A percentile compares a stretch with the other conserved stretches of the same genome.
phyloP scores from a whole-genome alignment of 345 rosid species.

The Leavenworthia alabamica region DNA sequence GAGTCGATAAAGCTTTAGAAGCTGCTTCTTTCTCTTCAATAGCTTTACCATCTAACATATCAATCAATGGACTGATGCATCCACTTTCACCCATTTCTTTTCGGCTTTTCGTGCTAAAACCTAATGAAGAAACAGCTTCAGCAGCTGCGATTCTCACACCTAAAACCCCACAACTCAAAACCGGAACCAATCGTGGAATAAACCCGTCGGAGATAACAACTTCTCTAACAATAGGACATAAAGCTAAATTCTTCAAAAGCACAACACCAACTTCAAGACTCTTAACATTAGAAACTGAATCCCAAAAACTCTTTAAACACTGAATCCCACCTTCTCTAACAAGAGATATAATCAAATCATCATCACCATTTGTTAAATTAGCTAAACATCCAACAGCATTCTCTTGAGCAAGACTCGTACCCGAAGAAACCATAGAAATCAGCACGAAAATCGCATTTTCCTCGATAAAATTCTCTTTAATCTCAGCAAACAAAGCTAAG shows the following conservation, averaged over 20 bases:
- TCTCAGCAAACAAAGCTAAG: no score
- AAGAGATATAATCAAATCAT: slow-evolving; percentile 20
- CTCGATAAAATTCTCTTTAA: no score
- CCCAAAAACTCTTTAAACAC: slow-evolving; percentile 74
- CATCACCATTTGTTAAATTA: slow-evolving; percentile 52
- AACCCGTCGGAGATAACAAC: slow-evolving; percentile 60
- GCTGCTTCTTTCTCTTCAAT: slow-evolving; percentile 83
- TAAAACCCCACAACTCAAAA: slow-evolving; percentile 55
- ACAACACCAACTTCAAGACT: slow-evolving; percentile 61
- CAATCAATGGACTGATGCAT: slow-evolving; percentile 45
- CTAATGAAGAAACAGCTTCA: slow-evolving; percentile 45
- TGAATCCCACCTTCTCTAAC: slow-evolving; percentile 36
- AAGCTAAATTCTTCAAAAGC: slow-evolving; percentile 49
- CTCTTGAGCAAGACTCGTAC: no score
- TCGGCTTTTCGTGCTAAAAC: slow-evolving; percentile 47
- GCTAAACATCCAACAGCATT: no score
- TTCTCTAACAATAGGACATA: slow-evolving; percentile 52
- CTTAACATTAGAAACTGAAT: slow-evolving; percentile 42
- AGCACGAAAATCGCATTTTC: no score
- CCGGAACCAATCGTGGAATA: slow-evolving; percentile 39
- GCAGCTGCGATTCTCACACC: slow-evolving; percentile 77
- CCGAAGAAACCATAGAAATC: no score
- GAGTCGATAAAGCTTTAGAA: slow-evolving; percentile 53
- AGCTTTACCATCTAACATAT: slow-evolving; percentile 85
- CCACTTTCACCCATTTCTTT: slow-evolving; percentile 72